Base-by-base conservation (phyloP, 768 basidiomycete species). In the Pisolithus microcarpus region DNA sequence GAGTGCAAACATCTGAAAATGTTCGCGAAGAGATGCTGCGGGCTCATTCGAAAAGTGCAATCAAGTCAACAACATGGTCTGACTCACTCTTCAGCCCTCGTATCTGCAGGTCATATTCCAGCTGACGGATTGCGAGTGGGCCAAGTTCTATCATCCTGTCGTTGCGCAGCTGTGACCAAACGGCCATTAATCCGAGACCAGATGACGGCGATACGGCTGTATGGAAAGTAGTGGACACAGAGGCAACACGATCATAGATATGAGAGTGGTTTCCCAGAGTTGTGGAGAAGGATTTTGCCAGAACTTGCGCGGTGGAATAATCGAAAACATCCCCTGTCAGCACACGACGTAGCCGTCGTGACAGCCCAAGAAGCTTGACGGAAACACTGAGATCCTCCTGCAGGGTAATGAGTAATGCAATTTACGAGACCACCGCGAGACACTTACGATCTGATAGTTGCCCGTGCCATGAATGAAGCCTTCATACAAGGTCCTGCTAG, bases 121-220 rank as follows among this genome's bases (percentile, higher is more conserved):
- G 42, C 18, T 38, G 23, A 23, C n/a, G 55, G 19, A 69, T 42
- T 8, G 63, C 64, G 19, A 19, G 7, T 9, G 51, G 64, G 6
- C 50, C 57, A 9, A 57, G 46, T 28, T 56, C 59, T 42, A 43
- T 51, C 37, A 40, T 45, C 52, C 48, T 51, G 18, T 58, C 57
- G 11, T 38, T 37, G 10, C 60, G 74, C 49, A 83, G 65, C 6
- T 62, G 64, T 11, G 74, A 70, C 91, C 91, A 95, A 34, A 95
- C 78, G 19, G 82, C 73, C 18, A 77, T 68, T 63, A 93, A 70
- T 21, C 85, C 87, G 23, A 80, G 72, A 4, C 94, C 93, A n/a
- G 80, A 76, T 7, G 81, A 79, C 15, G 82, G 75, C 3, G 77
- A 78, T 15, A 87, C 71, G 3, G 71, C 60, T 5, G 73, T 65